Conservation (phyloP, 371 early-diverging fungal species). For the Rhizopus microsporus region DNA sequence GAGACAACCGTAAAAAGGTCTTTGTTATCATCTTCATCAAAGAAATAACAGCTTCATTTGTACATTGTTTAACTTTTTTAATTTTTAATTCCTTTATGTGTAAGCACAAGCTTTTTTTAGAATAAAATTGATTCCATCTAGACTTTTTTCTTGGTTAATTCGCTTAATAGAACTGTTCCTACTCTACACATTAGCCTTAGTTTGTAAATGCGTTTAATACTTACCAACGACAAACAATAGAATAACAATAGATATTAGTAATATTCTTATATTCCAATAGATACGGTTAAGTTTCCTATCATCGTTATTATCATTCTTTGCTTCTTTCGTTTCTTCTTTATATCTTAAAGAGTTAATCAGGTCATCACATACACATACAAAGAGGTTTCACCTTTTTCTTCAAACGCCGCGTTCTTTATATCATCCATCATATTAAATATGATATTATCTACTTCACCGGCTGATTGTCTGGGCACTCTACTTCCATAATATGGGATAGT, state of each 20-base stretch:
- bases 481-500: conserved; percentile 22
- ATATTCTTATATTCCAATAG: conserved; percentile 15
- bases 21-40: not conserved
- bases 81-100: not conserved
- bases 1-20: not conserved
- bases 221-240: conserved; percentile 25
- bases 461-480: conserved; percentile 19
- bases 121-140: not conserved
- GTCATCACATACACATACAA: not conserved
- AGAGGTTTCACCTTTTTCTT: not conserved
- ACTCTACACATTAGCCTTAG: not conserved
- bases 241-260: conserved; percentile 12
- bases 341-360: not conserved
- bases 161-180: conserved; percentile 23
- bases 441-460: conserved; percentile 16
- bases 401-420: conserved; percentile 3
- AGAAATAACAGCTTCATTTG: not conserved
- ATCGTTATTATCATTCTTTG: not conserved
- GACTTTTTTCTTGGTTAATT: conserved; percentile 17
- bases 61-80: not conserved
- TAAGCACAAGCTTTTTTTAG: conserved; percentile 2
- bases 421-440: conserved; percentile 27
- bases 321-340: not conserved
- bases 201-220: not conserved
- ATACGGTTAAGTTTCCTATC: not conserved